phyloP scores from a whole-genome alignment of 129 eudicot species.

The Flaveria bidentis region DNA sequence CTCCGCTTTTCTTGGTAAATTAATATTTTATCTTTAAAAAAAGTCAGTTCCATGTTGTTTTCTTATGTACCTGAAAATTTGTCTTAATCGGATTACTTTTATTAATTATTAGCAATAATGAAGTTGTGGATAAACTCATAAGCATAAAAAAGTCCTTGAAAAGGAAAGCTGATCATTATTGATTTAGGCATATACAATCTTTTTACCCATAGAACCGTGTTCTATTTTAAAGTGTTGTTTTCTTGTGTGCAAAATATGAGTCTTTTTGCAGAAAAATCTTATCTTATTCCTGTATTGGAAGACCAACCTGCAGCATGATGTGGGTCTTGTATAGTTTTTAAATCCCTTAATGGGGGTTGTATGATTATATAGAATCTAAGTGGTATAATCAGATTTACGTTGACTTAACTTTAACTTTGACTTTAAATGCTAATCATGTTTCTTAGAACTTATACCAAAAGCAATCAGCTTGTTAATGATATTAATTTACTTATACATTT shows the following conservation, averaged over 20 bases:
- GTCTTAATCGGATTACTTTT: neutral
- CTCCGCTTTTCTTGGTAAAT: conserved; percentile 83
- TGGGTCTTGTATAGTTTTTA: conserved; percentile 23
- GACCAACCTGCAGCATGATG: conserved; percentile 30
- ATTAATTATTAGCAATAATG: neutral
- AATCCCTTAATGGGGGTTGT: conserved; percentile 29
- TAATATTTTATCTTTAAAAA: conserved; percentile 1
- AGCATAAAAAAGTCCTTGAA: conserved; percentile 19
- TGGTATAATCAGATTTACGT: conserved; percentile 18
- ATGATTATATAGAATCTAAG: conserved; percentile 28
- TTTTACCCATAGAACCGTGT: conserved; percentile 38
- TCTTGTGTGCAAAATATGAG: conserved; percentile 17
- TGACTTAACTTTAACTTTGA: conserved; percentile 24
- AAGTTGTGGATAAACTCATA: conserved; percentile 13
- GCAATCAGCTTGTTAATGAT: conserved; percentile 8
- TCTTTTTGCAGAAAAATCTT: conserved; percentile 21
- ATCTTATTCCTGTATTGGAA: conserved; percentile 38
- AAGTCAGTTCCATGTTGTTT: neutral
- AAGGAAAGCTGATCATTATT: conserved; percentile 19
- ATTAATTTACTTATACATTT: conserved; percentile 16
- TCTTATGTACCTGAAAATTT: neutral
- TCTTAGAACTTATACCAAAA: conserved; percentile 1
- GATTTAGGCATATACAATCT: conserved; percentile 8
- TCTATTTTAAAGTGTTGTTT: conserved; percentile 22
- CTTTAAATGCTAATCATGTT: neutral